Evolutionary conservation across 2,329 filamentous ascomycete species (phyloP).

Genomic region (Diaporthe sp.): DNA sequence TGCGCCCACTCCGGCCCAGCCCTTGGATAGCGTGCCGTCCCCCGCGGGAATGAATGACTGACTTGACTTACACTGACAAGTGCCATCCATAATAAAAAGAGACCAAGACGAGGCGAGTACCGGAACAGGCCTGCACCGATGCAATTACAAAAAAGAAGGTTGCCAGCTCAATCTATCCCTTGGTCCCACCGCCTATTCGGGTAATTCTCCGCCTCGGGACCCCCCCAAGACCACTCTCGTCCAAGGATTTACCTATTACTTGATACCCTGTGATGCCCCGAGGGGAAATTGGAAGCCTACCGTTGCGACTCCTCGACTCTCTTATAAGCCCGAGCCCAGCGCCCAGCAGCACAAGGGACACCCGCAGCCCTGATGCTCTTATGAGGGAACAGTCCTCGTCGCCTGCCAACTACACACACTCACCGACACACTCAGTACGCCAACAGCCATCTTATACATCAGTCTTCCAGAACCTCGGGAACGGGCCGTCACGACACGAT

Average conservation of each 20-base stretch:
- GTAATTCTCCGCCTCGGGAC: slow-evolving; percentile 17
- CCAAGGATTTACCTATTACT: neutral
- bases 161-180: neutral
- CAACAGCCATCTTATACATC: slow-evolving; percentile 13
- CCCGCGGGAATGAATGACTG: slow-evolving; percentile 5
- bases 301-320: slow-evolving; percentile 9
- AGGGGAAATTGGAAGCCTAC: slow-evolving; percentile 17
- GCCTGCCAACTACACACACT: neutral
- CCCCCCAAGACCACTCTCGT: neutral
- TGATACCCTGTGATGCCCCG: slow-evolving; percentile 17
- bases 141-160: slow-evolving; percentile 16
- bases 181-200: slow-evolving; percentile 1
- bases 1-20: slow-evolving; percentile 9
- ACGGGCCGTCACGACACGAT: slow-evolving; percentile 1
- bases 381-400: neutral
- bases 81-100: slow-evolving; percentile 17
- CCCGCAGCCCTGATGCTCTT: neutral
- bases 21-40: neutral
- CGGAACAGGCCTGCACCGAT: neutral
- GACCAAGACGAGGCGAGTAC: neutral
- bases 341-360: neutral
- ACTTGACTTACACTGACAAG: neutral
- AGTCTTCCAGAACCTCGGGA: neutral
- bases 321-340: slow-evolving; percentile 14
- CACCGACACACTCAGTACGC: neutral